Percentiles rank a stretch among this genome's conserved stretches.
Evolutionary conservation across 2,329 filamentous ascomycete genomes (phyloP).

Genomic region (Calonectria pseudoturangicola): DNA sequence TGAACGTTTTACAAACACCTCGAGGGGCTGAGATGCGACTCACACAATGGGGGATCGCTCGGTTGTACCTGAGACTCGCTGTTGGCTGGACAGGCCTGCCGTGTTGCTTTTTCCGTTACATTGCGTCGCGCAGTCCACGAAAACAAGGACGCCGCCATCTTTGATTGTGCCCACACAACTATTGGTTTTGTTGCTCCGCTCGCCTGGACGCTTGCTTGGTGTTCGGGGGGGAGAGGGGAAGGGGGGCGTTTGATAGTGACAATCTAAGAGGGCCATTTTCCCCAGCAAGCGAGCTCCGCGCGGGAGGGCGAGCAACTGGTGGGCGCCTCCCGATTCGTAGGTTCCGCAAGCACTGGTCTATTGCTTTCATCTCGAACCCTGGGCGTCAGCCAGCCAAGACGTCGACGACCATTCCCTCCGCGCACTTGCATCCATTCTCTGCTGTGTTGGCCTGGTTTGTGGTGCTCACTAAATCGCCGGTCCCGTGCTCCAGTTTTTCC

Average conservation of each 20-base stretch:
- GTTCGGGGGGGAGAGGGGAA: neutral
- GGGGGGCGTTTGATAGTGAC: neutral
- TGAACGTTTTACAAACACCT: constrained; percentile 12
- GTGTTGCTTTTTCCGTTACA: constrained; percentile 42
- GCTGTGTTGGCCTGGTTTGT: neutral
- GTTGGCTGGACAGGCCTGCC: constrained; percentile 9
- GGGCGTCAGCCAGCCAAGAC: constrained; percentile 31
- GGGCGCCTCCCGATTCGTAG: constrained; percentile 41
- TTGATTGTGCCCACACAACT: constrained; percentile 10
- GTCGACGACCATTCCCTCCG: neutral
- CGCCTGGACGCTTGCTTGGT: neutral
- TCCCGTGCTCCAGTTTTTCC: constrained; percentile 22
- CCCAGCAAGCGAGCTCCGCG: constrained; percentile 16
- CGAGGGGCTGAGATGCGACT: constrained; percentile 23
- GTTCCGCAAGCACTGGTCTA: constrained; percentile 30
- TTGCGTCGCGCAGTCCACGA: constrained; percentile 33
- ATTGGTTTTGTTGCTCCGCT: constrained; percentile 4
- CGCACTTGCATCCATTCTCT: neutral
- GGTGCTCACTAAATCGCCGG: constrained; percentile 7
- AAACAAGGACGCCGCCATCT: constrained; percentile 39
- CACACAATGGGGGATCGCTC: constrained; percentile 20
- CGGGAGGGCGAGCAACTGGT: neutral
- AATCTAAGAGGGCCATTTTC: neutral
- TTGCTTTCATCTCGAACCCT: constrained; percentile 34
- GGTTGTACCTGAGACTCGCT: constrained; percentile 30